Evolutionary conservation across 495 filamentous ascomycete genomes (phyloP).

Genomic region (Tetracladium marchalianum): DNA sequence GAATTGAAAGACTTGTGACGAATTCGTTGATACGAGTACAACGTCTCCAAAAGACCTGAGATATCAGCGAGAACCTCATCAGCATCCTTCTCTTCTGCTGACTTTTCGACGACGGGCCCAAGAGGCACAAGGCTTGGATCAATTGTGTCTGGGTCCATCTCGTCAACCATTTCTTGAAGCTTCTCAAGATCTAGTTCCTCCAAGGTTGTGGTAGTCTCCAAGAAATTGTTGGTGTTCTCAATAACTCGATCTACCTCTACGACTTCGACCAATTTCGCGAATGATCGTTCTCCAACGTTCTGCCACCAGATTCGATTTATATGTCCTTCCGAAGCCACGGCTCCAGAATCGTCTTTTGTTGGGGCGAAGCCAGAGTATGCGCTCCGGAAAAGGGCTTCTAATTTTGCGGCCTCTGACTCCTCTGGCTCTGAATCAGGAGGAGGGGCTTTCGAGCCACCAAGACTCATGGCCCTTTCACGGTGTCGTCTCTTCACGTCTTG

Average conservation of each 20-base stretch:
- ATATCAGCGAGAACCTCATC: constrained; percentile 72
- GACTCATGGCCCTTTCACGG: constrained; percentile 60
- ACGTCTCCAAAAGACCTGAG: constrained; percentile 72
- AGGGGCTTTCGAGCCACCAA: constrained; percentile 49
- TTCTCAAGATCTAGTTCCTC: constrained; percentile 35
- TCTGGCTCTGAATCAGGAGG: constrained; percentile 27
- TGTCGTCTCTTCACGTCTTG: constrained; percentile 55
- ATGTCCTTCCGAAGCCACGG: constrained; percentile 59
- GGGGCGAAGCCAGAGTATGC: constrained; percentile 87
- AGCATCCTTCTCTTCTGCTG: constrained; percentile 47
- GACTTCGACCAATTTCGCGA: constrained; percentile 39
- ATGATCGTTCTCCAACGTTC: constrained; percentile 53
- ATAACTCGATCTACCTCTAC: constrained; percentile 29
- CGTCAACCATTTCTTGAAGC: constrained; percentile 12
- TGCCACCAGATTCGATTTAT: constrained; percentile 84
- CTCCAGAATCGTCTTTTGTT: constrained; percentile 64
- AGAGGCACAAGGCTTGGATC: constrained; percentile 32
- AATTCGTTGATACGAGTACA: constrained; percentile 79
- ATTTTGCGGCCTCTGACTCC: constrained; percentile 49
- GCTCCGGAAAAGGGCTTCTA: constrained; percentile 67
- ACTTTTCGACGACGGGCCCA: constrained; percentile 39
- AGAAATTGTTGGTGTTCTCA: constrained; percentile 26
- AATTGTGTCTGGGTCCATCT: constrained; percentile 21
- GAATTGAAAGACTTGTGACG: constrained; percentile 53
- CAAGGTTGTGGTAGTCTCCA: constrained; percentile 21